These are phyloP conservation scores for Pterulicium gracile DNA, from an alignment of 1,284 basidiomycete genomes.

Conservation along the genomic window DNA sequence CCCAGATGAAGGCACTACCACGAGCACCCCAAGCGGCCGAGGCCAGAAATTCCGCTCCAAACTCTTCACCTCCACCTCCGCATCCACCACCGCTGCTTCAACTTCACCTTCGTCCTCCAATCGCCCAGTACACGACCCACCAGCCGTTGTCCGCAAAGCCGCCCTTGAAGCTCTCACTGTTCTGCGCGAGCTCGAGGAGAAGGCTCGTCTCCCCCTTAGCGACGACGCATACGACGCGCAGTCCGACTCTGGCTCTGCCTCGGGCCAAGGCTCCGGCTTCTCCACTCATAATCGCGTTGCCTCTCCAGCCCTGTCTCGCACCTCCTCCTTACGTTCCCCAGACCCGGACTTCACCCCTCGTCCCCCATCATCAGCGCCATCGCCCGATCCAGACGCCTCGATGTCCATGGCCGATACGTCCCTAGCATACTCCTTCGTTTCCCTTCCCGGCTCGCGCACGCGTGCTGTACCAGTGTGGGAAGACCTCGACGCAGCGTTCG, in stretches of 20 bases:
- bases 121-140: constrained; percentile 40
- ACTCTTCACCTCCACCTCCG: constrained; percentile 24
- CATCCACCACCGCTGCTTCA: constrained; percentile 6
- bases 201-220: constrained; percentile 48
- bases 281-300: constrained; percentile 29
- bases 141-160: constrained; percentile 55
- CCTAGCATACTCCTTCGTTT: constrained; percentile 55
- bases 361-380: background rate
- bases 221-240: constrained; percentile 70
- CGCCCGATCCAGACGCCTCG: constrained; percentile 3
- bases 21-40: constrained; percentile 39
- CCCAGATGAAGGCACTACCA: constrained; percentile 71
- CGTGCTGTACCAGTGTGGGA: constrained; percentile 72
- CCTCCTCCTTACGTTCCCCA: constrained; percentile 12
- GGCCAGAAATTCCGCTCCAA: constrained; percentile 36
- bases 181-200: constrained; percentile 62
- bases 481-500: constrained; percentile 44
- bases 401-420: constrained; percentile 43
- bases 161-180: constrained; percentile 70
- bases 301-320: constrained; percentile 29
- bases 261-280: constrained; percentile 21
- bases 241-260: constrained; percentile 43
- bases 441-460: constrained; percentile 46
- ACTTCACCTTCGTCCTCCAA: constrained; percentile 17
- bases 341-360: too few relatives aligned